Evolutionary conservation across 2,329 filamentous ascomycete genomes (phyloP).

Genomic region (Aspergillus sp.): DNA sequence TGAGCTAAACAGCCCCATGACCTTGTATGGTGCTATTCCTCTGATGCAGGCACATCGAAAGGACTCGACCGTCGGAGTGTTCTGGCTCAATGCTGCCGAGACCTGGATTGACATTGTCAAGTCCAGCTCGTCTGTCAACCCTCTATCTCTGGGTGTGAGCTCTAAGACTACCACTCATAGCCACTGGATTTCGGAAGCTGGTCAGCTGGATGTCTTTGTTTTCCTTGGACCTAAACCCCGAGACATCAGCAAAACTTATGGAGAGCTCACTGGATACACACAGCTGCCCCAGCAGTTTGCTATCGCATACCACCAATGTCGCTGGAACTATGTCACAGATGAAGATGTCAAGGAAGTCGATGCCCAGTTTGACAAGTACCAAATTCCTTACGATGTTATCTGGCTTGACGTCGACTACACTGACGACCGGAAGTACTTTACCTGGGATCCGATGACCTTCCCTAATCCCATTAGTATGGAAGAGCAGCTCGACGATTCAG

Average conservation of each 20-base stretch:
- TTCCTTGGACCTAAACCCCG: constrained; percentile 84
- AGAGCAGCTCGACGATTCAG: constrained; percentile 74
- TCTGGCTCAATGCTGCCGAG: constrained; percentile 96
- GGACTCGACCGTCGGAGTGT: constrained; percentile 86
- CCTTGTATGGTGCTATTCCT: constrained; percentile 91
- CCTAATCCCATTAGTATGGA: constrained; percentile 80
- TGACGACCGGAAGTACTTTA: constrained; percentile 96
- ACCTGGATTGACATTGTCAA: constrained; percentile 97
- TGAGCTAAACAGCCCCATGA: constrained; percentile 95
- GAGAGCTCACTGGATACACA: constrained; percentile 84
- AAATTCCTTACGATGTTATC: constrained; percentile 96
- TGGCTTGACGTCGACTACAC: constrained; percentile 99
- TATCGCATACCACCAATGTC: constrained; percentile 92
- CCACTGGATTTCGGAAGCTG: constrained; percentile 94
- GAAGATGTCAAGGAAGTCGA: constrained; percentile 97
- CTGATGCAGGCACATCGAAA: constrained; percentile 97
- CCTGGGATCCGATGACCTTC: constrained; percentile 88
- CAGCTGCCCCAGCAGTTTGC: constrained; percentile 88
- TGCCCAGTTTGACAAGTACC: constrained; percentile 87
- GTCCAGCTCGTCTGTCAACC: constrained; percentile 64
- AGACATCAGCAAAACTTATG: constrained; percentile 74
- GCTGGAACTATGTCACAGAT: constrained; percentile 97
- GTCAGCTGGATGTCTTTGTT: constrained; percentile 84
- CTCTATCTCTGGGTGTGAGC: constrained; percentile 63
- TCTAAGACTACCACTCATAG: constrained; percentile 73